Evolutionary conservation across 1,139 yeast species (phyloP).

Genomic region (Yamadazyma siamensis): DNA sequence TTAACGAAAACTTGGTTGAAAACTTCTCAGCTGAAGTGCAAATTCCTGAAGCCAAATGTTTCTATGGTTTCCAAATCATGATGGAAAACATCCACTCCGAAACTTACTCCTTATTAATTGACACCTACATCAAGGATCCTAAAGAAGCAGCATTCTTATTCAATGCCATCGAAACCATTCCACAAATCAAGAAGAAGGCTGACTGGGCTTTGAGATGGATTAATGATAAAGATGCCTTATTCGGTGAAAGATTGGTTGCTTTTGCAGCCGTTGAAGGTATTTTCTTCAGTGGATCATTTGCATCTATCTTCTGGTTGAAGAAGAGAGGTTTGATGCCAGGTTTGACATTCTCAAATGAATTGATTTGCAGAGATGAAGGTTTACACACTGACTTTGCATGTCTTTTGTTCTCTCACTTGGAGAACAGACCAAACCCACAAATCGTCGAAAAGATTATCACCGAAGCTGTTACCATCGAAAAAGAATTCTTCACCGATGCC

Average conservation of each 20-base stretch:
- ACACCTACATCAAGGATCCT: conserved; percentile 93
- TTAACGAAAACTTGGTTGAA: conserved; percentile 94
- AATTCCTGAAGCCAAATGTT: conserved; percentile 96
- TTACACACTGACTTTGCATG: conserved; percentile 98
- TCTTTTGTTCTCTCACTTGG: conserved; percentile 86
- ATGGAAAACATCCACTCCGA: conserved; percentile 99
- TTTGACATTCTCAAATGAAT: conserved; percentile 91
- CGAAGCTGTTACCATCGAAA: conserved; percentile 94
- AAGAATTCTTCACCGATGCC: conserved; percentile 91
- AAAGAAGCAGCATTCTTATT: conserved; percentile 84
- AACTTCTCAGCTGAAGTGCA: conserved; percentile 97
- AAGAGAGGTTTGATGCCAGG: conserved; percentile 99
- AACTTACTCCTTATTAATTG: conserved; percentile 91
- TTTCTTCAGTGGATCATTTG: conserved; percentile 96
- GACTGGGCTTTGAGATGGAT: conserved; percentile 99
- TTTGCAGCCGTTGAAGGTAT: conserved; percentile 99
- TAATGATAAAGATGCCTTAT: conserved; percentile 77
- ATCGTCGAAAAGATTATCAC: conserved; percentile 83
- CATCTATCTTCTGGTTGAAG: conserved; percentile 96
- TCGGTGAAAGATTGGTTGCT: conserved; percentile 94
- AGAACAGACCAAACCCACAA: conserved; percentile 76
- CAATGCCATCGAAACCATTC: conserved; percentile 91
- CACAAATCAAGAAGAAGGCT: conserved; percentile 93
- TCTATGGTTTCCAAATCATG: conserved; percentile 99
- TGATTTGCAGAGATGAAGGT: conserved; percentile 98